A percentile compares a stretch with the other conserved stretches of the same genome.
Evolutionary conservation across 2,329 filamentous ascomycete species (phyloP).

Genomic region (Penicillium griseofulvum): DNA sequence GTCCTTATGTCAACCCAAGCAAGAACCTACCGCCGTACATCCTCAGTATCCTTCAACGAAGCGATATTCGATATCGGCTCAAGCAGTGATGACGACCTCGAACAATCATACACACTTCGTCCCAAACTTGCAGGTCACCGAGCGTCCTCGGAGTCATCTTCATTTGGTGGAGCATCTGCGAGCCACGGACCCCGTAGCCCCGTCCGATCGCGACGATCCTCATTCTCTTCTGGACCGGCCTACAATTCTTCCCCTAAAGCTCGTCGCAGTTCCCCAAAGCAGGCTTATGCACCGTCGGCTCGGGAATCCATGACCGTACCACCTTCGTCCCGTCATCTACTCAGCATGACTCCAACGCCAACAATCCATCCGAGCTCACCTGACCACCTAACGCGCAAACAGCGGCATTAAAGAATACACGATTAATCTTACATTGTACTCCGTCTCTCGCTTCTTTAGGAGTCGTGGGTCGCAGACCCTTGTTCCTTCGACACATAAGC

Average conservation of each 20-base stretch:
- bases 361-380: constrained; percentile 15
- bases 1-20: constrained; percentile 3
- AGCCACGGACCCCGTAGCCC: constrained; percentile 11
- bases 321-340: constrained; percentile 22
- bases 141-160: constrained; percentile 14
- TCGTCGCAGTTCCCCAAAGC: constrained; percentile 14
- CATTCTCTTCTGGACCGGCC: constrained; percentile 16
- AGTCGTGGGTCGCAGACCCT: background rate
- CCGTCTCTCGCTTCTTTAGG: background rate
- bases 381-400: constrained; percentile 12
- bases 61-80: constrained; percentile 16
- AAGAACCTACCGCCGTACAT: constrained; percentile 16
- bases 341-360: constrained; percentile 25
- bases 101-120: constrained; percentile 1
- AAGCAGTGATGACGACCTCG: constrained; percentile 20
- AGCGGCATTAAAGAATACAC: constrained; percentile 4
- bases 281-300: constrained; percentile 12
- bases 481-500: background rate
- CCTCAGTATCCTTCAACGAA: constrained; percentile 16
- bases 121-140: constrained; percentile 1
- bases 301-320: constrained; percentile 23
- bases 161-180: background rate
- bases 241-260: constrained; percentile 4
- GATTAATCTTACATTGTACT: background rate
- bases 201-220: constrained; percentile 22